Conservation (phyloP, 2,329 filamentous ascomycete genomes). For the Ceratocystis alfenasii region DNA sequence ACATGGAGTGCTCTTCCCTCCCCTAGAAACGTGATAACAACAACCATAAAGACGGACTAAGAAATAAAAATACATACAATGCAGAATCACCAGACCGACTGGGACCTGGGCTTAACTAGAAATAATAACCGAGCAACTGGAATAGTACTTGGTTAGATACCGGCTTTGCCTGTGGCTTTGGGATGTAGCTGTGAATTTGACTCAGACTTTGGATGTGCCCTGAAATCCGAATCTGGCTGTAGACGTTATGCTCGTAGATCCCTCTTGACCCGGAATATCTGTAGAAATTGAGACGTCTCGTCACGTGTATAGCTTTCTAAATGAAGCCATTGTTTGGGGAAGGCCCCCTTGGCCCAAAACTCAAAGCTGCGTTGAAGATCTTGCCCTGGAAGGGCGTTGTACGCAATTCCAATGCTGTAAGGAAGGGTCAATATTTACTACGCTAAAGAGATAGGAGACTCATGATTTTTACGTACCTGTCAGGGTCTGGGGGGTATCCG, state of each 20-base stretch:
- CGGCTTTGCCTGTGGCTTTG: not conserved
- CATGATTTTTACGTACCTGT: slow-evolving; percentile 48
- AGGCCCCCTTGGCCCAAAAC: slow-evolving; percentile 57
- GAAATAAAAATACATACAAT: slow-evolving; percentile 15
- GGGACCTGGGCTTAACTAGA: slow-evolving; percentile 6
- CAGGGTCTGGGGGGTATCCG: slow-evolving; percentile 53
- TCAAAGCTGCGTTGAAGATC: slow-evolving; percentile 58
- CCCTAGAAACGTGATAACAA: not conserved
- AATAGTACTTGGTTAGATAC: not conserved
- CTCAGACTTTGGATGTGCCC: not conserved
- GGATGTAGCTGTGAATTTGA: not conserved
- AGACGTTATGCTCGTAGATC: slow-evolving; percentile 35
- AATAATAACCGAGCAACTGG: not conserved
- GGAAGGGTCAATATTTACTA: not conserved
- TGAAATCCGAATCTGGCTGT: not conserved
- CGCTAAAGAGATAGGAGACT: not conserved
- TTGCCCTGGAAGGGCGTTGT: slow-evolving; percentile 58
- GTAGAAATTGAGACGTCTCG: slow-evolving; percentile 35
- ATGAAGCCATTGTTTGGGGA: slow-evolving; percentile 57
- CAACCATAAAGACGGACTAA: not conserved
- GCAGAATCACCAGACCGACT: slow-evolving; percentile 5
- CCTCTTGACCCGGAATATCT: slow-evolving; percentile 40
- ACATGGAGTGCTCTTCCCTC: not conserved
- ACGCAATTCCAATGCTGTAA: slow-evolving; percentile 57
- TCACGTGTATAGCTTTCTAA: slow-evolving; percentile 44